phyloP scores from a whole-genome alignment of 2,329 filamentous ascomycete genomes.

The Plectosphaerella cucumerina region DNA sequence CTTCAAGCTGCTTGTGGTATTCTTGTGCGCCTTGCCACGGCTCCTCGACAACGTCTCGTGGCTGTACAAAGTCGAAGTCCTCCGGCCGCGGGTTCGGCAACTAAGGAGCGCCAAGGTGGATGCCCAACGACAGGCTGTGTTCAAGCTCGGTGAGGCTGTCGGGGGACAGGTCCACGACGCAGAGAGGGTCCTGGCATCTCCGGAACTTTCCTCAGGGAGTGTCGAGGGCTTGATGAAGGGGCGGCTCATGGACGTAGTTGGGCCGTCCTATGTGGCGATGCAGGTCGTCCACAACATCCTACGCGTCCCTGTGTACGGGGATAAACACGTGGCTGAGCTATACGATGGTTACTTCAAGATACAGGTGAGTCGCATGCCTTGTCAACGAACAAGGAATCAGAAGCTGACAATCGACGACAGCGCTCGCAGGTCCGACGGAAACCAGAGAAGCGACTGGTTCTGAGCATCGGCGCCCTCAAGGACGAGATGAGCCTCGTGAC shows the following conservation, averaged over 20 bases:
- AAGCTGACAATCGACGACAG: not conserved
- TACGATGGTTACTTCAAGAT: constrained; percentile 4
- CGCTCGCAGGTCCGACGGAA: constrained; percentile 4
- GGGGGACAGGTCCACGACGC: constrained; percentile 2
- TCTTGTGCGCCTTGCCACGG: constrained; percentile 3
- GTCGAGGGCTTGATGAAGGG: constrained; percentile 1
- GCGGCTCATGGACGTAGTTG: constrained; percentile 1
- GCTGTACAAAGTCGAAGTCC: constrained; percentile 2
- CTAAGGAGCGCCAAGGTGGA: not conserved
- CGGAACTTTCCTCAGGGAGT: not conserved
- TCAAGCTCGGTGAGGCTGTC: not conserved
- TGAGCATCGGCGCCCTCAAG: constrained; percentile 1
- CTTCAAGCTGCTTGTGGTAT: constrained; percentile 6
- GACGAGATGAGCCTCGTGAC: constrained; percentile 6
- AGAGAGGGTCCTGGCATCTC: constrained; percentile 3
- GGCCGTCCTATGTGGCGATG: constrained; percentile 1
- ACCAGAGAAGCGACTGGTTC: constrained; percentile 4
- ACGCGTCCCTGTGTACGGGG: not conserved
- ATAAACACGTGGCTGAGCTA: constrained; percentile 4
- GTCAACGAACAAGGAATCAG: not conserved
- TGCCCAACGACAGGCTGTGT: not conserved
- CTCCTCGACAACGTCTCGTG: constrained; percentile 2
- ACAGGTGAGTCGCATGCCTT: constrained; percentile 1
- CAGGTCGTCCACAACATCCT: constrained; percentile 9
- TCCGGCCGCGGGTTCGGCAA: not conserved